phyloP scores from a whole-genome alignment of 2,329 filamentous ascomycete species.

The Penicillium sp. region DNA sequence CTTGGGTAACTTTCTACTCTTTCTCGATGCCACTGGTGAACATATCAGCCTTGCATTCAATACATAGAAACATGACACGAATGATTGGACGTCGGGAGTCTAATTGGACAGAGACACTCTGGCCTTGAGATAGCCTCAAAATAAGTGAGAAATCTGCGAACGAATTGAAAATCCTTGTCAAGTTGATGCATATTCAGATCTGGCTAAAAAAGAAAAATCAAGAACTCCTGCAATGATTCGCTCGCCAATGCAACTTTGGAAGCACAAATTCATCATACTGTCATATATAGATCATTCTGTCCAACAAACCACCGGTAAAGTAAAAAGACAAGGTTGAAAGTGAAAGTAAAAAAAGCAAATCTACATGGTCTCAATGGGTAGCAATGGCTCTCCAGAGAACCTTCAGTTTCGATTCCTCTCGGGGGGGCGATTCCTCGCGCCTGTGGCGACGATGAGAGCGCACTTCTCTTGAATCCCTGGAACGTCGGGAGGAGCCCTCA shows the following conservation, averaged over 20 bases:
- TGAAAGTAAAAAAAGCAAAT: constrained; percentile 1
- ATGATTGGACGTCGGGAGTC: not conserved
- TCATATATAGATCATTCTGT: constrained; percentile 10
- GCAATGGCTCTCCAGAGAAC: constrained; percentile 31
- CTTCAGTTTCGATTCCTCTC: constrained; percentile 31
- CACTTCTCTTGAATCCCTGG: constrained; percentile 18
- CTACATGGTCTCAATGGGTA: constrained; percentile 24
- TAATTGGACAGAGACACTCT: not conserved
- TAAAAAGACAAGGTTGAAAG: constrained; percentile 13
- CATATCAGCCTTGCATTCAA: not conserved
- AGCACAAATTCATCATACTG: constrained; percentile 11
- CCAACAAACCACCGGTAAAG: constrained; percentile 6
- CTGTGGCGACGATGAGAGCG: constrained; percentile 26
- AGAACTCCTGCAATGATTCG: constrained; percentile 27
- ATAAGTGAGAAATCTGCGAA: not conserved
- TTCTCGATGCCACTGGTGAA: not conserved
- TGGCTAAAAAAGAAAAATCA: constrained; percentile 16
- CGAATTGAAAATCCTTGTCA: not conserved
- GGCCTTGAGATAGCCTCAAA: not conserved
- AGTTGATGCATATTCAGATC: constrained; percentile 4
- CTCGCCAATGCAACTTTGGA: constrained; percentile 17
- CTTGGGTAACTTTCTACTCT: not conserved
- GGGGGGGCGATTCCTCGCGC: constrained; percentile 30
- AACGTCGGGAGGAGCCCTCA: constrained; percentile 24
- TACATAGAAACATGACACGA: not conserved